A percentile compares a stretch with the other conserved stretches of the same genome.
These are phyloP conservation scores for Populus simonii DNA, from an alignment of 345 rosid species.

Conservation along the genomic window DNA sequence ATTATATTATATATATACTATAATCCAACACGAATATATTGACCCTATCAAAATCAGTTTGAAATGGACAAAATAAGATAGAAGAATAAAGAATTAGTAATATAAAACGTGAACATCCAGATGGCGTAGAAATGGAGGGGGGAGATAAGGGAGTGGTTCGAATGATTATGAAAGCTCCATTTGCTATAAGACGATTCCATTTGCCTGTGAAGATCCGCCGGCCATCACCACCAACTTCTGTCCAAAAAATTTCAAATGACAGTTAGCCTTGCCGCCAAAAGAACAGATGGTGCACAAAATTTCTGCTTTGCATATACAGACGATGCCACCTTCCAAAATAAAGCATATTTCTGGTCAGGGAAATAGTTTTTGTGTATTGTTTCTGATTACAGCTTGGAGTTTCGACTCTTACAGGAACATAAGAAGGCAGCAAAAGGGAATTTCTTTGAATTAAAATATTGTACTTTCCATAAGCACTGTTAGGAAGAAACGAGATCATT, in stretches of 20 bases:
- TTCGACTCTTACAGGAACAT: too few species aligned
- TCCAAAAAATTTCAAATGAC: background rate
- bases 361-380: too few species aligned
- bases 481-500: too few species aligned
- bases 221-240: background rate
- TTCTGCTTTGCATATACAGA: too few species aligned
- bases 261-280: slow-evolving; percentile 10
- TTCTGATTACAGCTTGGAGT: too few species aligned
- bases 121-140: slow-evolving; percentile 5
- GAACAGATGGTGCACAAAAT: background rate
- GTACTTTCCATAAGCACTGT: too few species aligned
- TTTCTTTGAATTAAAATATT: too few species aligned
- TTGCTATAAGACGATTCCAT: background rate
- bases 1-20: background rate
- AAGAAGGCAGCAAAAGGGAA: too few species aligned
- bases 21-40: background rate
- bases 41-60: slow-evolving; percentile 2
- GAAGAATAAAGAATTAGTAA: background rate
- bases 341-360: too few species aligned
- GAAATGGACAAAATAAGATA: background rate
- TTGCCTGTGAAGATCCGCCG: slow-evolving; percentile 11
- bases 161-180: background rate
- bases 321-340: too few species aligned
- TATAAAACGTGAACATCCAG: background rate
- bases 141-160: background rate